Conservation (phyloP, 257 asterid genomes). For the Forsythia viridissima region DNA sequence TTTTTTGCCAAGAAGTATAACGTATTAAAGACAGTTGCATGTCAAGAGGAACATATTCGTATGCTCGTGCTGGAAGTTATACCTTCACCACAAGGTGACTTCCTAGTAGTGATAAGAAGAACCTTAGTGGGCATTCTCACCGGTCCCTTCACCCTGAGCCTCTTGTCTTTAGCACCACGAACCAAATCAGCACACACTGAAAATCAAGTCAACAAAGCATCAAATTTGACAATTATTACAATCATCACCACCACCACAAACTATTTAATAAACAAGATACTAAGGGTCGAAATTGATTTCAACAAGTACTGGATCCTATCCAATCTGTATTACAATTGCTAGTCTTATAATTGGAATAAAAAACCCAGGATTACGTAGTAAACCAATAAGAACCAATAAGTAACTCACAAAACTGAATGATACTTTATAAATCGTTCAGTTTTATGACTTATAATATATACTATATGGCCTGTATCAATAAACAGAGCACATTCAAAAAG, state of each 20-base stretch:
- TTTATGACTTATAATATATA: too few species aligned
- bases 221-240: background rate
- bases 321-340: background rate
- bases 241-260: background rate
- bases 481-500: background rate
- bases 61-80: background rate
- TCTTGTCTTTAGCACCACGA: conserved; percentile 26
- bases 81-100: conserved; percentile 36
- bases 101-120: conserved; percentile 30
- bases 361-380: too few species aligned
- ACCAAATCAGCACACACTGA: conserved; percentile 25
- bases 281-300: background rate
- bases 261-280: background rate
- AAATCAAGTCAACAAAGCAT: background rate
- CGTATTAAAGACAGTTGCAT: too few species aligned
- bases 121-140: conserved; percentile 35
- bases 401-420: too few species aligned
- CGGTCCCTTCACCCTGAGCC: conserved; percentile 24
- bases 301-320: background rate
- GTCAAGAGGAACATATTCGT: too few species aligned
- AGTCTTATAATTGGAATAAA: background rate
- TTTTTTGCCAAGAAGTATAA: too few species aligned
- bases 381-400: too few species aligned
- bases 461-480: too few species aligned
- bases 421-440: too few species aligned